Base-by-base conservation (phyloP, 2,329 filamentous ascomycete species). In the Ramichloridium luteum region DNA sequence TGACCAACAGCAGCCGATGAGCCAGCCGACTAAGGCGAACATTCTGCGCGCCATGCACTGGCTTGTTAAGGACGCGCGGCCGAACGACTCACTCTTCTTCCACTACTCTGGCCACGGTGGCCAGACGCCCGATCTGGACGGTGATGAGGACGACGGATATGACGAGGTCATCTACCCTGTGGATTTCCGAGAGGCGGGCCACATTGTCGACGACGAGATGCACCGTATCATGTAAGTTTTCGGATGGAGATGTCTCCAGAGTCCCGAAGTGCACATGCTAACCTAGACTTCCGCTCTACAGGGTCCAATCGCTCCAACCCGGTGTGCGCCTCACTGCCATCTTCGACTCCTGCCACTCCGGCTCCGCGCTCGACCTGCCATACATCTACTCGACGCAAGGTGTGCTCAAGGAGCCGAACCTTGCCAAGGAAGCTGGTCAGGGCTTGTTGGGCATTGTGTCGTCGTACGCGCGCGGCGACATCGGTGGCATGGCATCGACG, bases 21-120 rank as follows among this genome's bases (percentile, higher is more conserved):
- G 84, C 59, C 84, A 93, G 61, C 88, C 88, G 6, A 93, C 85
- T 4, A 94, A 94, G 58, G 80, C 83, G 45, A 96, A 96, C 53
- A 93, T 96, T 34, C 59, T 96, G 22, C 74, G 88, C 32, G 88
- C 88, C 16, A 96, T 96, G 88, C 86, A 94, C 55, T 96, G 88
- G 88, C 64, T 96, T 13, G 84, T 94, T 36, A 93, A 93, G 60
- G 86, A 93, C 52, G 86, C 88, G 4, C 72, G 72, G 36, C 81
- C 85, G 0, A 93, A 94, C 53, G 88, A 96, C 55, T 93, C 88
- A 4, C 69, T 96, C 5, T 96, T 96, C 62, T 94, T 96, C 64
- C 88, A 96, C 60, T 96, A 93, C 57, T 93, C 86, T 23, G 85
- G 80, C 6, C 80, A 86, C 51, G 80, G 81, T 37, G 81, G 81